These are phyloP conservation scores for Fusarium globosum DNA, from an alignment of 2,329 filamentous ascomycete genomes.

Conservation along the genomic window DNA sequence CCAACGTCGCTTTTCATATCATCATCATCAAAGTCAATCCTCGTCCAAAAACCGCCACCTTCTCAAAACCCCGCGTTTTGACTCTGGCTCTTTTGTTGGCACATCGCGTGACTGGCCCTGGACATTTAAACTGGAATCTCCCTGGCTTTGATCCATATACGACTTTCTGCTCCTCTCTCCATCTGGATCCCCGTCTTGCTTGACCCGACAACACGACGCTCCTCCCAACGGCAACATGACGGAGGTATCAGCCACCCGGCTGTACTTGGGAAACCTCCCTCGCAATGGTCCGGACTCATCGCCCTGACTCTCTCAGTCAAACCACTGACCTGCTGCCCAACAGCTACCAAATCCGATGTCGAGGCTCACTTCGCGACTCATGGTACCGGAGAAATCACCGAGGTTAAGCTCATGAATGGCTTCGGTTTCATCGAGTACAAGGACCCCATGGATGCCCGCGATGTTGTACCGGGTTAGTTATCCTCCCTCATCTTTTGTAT, in stretches of 20 bases:
- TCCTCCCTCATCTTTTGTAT: conserved; percentile 29
- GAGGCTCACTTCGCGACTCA: conserved; percentile 95
- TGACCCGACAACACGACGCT: conserved; percentile 27
- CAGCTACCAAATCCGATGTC: conserved; percentile 96
- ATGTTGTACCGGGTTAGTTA: conserved; percentile 93
- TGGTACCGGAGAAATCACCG: conserved; percentile 96
- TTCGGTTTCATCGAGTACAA: conserved; percentile 99
- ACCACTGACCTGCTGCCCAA: conserved; percentile 60
- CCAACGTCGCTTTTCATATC: conserved; percentile 29
- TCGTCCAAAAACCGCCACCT: conserved; percentile 16
- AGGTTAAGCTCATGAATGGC: conserved; percentile 99
- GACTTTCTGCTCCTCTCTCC: conserved; percentile 17
- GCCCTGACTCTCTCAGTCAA: conserved; percentile 46
- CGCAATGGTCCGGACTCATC: conserved; percentile 77
- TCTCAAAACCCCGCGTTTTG: conserved; percentile 29
- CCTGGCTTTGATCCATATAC: conserved; percentile 26
- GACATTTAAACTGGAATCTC: conserved; percentile 37
- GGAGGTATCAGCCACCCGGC: conserved; percentile 92
- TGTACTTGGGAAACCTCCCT: conserved; percentile 98
- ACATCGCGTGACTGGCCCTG: conserved; percentile 41
- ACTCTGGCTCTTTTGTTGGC: conserved; percentile 32
- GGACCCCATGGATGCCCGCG: conserved; percentile 96
- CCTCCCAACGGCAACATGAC: conserved; percentile 67
- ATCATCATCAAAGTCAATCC: conserved; percentile 22
- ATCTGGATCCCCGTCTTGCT: conserved; percentile 30